A percentile compares a stretch with the other conserved stretches of the same genome.
Conservation (phyloP, 805 yeast species). For the Cyberlindnera mycetangii region DNA sequence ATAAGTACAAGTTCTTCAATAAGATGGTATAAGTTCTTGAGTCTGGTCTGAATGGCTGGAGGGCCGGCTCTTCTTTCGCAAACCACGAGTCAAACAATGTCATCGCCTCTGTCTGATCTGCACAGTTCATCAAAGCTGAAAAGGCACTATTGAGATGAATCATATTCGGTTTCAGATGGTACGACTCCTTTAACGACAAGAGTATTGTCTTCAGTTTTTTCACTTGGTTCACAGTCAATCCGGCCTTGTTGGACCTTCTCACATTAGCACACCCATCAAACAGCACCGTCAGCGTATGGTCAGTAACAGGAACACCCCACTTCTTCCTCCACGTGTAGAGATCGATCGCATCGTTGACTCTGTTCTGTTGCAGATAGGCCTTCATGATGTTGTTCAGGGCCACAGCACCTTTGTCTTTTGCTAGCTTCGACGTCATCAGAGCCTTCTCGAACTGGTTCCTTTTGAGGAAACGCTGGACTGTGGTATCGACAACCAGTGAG, state of each 20-base stretch:
- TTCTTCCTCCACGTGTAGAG: constrained; percentile 54
- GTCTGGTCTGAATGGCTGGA: constrained; percentile 31
- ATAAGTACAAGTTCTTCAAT: constrained; percentile 22
- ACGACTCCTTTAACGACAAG: constrained; percentile 26
- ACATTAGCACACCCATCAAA: constrained; percentile 43
- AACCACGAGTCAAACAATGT: constrained; percentile 35
- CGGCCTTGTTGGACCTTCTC: constrained; percentile 17
- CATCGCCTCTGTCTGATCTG: constrained; percentile 36
- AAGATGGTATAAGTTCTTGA: constrained; percentile 31
- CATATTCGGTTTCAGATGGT: constrained; percentile 32
- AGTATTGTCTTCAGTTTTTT: constrained; percentile 34
- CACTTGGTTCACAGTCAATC: constrained; percentile 34
- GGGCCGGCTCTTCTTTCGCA: constrained; percentile 17
- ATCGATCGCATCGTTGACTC: constrained; percentile 48
- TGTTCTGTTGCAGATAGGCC: constrained; percentile 40
- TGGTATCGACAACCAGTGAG: constrained; percentile 51
- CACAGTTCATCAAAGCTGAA: constrained; percentile 41
- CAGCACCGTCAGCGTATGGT: constrained; percentile 44
- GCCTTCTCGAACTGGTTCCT: constrained; percentile 54
- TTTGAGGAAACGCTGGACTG: constrained; percentile 49
- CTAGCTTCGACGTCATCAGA: constrained; percentile 43
- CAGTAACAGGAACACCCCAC: constrained; percentile 55
- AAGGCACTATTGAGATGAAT: constrained; percentile 46
- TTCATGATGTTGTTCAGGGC: constrained; percentile 62
- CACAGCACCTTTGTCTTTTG: constrained; percentile 49